These are phyloP conservation scores for Pythium vanterpoolii DNA, from an alignment of 352 stramenopile genomes.

Conservation along the genomic window DNA sequence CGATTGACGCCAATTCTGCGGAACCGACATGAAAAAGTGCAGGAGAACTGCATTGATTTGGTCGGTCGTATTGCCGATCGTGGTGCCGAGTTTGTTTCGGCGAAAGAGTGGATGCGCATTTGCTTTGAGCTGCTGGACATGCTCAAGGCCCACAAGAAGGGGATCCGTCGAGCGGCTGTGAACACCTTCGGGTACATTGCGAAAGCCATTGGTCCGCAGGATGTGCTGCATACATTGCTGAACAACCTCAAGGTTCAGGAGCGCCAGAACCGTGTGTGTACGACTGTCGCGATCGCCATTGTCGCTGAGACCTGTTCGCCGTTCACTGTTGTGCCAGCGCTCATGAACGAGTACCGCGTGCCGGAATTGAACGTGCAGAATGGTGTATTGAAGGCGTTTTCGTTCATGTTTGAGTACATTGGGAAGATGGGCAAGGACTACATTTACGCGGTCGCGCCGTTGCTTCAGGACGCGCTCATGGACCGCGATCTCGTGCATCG, in stretches of 20 bases:
- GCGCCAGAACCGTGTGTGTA: slow-evolving; percentile 98
- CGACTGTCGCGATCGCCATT: slow-evolving; percentile 99
- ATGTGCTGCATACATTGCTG: slow-evolving; percentile 98
- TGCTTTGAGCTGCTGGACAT: slow-evolving; percentile 99
- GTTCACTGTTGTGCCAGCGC: slow-evolving; percentile 97
- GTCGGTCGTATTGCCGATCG: slow-evolving; percentile 98
- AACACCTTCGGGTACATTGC: slow-evolving; percentile 99
- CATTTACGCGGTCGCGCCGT: slow-evolving; percentile 97
- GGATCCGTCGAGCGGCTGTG: slow-evolving; percentile 96
- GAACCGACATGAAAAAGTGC: slow-evolving; percentile 99
- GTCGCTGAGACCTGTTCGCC: slow-evolving; percentile 99
- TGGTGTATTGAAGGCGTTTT: slow-evolving; percentile 98
- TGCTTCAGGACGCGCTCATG: slow-evolving; percentile 99
- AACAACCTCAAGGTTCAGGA: slow-evolving; percentile 99
- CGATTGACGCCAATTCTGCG: slow-evolving; percentile 98
- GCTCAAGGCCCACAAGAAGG: slow-evolving; percentile 99
- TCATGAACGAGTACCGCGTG: slow-evolving; percentile 99
- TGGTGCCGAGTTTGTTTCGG: slow-evolving; percentile 97
- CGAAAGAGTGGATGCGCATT: slow-evolving; percentile 99
- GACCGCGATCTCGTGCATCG: slow-evolving; percentile 98
- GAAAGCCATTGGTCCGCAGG: slow-evolving; percentile 98
- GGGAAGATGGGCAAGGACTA: slow-evolving; percentile 99
- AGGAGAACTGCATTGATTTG: slow-evolving; percentile 99
- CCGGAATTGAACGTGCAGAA: slow-evolving; percentile 99
- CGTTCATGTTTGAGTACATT: slow-evolving; percentile 99